These are phyloP conservation scores for Saccharomycopsis hybrid DNA, from an alignment of 1,139 yeast genomes.

Conservation along the genomic window DNA sequence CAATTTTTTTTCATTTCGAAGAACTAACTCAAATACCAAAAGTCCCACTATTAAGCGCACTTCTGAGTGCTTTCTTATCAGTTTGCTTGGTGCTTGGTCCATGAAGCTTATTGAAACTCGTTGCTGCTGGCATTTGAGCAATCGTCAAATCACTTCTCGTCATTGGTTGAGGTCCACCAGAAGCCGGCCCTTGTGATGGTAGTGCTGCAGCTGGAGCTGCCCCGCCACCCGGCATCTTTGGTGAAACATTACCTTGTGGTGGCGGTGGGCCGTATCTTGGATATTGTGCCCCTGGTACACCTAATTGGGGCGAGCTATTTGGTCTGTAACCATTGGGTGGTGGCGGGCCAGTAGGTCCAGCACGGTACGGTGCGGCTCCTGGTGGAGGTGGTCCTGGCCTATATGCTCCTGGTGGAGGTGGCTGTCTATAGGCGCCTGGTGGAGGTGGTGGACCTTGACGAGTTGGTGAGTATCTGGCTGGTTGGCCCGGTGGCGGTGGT, in stretches of 20 bases:
- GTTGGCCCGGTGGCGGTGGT: conserved; percentile 10
- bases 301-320: conserved; percentile 2
- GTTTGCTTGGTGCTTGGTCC: conserved; percentile 18
- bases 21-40: conserved; percentile 21
- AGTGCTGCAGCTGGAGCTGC: background rate
- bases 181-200: too few species aligned
- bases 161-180: conserved; percentile 8
- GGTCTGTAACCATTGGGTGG: conserved; percentile 10
- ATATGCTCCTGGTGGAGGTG: conserved; percentile 14
- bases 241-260: background rate
- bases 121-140: conserved; percentile 17
- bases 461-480: conserved; percentile 6
- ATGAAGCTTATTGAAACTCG: conserved; percentile 20
- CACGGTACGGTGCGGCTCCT: background rate
- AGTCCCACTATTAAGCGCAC: conserved; percentile 21
- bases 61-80: conserved; percentile 21
- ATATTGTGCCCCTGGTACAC: too few species aligned
- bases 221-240: background rate
- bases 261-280: conserved; percentile 4
- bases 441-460: conserved; percentile 16
- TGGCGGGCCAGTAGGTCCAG: conserved; percentile 11
- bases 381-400: conserved; percentile 12
- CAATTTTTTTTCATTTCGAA: too few species aligned
- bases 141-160: conserved; percentile 20
- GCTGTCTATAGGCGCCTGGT: conserved; percentile 6